Evolutionary conservation across 306 rosid species (phyloP), one percentile per base, ranked within the genome.

Genomic region (Sindora glabra): DNA sequence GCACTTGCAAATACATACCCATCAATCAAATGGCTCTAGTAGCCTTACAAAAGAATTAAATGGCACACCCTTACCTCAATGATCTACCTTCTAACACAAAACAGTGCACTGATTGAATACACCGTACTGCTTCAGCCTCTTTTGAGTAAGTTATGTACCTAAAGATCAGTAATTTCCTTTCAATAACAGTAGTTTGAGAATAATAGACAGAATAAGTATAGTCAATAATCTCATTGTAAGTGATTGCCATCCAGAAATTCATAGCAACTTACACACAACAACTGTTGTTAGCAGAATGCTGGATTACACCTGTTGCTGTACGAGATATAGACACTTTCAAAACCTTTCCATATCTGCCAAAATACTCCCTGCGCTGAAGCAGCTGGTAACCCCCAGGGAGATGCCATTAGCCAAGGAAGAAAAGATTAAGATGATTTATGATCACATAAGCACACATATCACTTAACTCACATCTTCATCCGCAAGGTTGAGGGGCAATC

Each of bases 301-400:
- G 84, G 64, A 79, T 73, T 46, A 36, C 42, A 65, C 84, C 84
- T 13, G 71, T 62, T 52, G 78, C 55, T 40, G 84, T 79, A 52
- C 76, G 76, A 67, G 81, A 79, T 27, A 79, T 58, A 12, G 84
- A 79, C 40, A 79, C 81, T 56, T 75, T 79, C 76, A 67, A 5
- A 63, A 79, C 84, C 70, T 75, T 79, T 34, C 84, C 84, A 58
- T 79, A 79, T 68, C 81, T 60, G 36, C 84, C 84, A 71, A 79
- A 79, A 64, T 71, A 79, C 55, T 79, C 81, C 67, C 48, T 71
- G 40, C 59, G 76, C 63, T 67, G 81, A 62, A 79, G 84, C 48
- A 79, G 48, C 81, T 79, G 84, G 46, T 30, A 62, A 48, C 56
- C 71, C 48, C 25, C n/a, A n/a, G 67, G 63, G 38, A 55, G 9